These are phyloP conservation scores for Xylaria hypoxylon DNA, from an alignment of 2,329 filamentous ascomycete species.

Conservation along the genomic window DNA sequence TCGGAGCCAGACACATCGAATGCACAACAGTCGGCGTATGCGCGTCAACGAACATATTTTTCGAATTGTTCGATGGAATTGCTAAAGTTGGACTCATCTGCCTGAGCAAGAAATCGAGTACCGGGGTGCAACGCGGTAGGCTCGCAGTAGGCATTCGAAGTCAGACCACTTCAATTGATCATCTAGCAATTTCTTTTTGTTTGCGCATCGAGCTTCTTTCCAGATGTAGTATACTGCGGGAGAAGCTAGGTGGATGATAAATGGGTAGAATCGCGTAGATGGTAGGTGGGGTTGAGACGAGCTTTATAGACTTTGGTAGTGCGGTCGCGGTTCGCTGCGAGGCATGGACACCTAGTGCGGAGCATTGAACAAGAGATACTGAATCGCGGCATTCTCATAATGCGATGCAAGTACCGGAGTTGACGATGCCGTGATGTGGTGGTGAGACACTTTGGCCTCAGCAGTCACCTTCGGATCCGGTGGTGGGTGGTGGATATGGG, in stretches of 20 bases:
- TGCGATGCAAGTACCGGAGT: constrained; percentile 6
- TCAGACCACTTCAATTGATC: not conserved
- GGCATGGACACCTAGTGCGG: constrained; percentile 21
- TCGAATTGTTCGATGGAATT: not conserved
- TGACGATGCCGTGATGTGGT: constrained; percentile 16
- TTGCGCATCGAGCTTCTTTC: constrained; percentile 12
- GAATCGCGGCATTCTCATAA: constrained; percentile 13
- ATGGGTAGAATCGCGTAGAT: constrained; percentile 25
- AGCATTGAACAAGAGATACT: constrained; percentile 16
- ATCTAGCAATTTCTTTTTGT: not conserved
- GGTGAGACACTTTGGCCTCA: constrained; percentile 12
- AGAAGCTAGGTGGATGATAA: constrained; percentile 10
- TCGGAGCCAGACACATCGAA: not conserved
- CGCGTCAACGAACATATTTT: not conserved
- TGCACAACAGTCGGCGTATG: not conserved
- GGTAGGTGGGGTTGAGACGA: constrained; percentile 33
- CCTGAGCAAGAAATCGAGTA: not conserved
- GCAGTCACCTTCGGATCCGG: constrained; percentile 14
- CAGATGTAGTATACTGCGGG: not conserved
- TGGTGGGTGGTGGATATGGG: constrained; percentile 30
- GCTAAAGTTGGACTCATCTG: not conserved
- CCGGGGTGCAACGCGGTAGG: not conserved
- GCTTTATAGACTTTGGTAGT: constrained; percentile 9
- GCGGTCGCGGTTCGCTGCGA: constrained; percentile 26
- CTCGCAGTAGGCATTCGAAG: not conserved